Evolutionary conservation across 2,329 filamentous ascomycete genomes (phyloP).

Genomic region (Diaporthe aspalathi): DNA sequence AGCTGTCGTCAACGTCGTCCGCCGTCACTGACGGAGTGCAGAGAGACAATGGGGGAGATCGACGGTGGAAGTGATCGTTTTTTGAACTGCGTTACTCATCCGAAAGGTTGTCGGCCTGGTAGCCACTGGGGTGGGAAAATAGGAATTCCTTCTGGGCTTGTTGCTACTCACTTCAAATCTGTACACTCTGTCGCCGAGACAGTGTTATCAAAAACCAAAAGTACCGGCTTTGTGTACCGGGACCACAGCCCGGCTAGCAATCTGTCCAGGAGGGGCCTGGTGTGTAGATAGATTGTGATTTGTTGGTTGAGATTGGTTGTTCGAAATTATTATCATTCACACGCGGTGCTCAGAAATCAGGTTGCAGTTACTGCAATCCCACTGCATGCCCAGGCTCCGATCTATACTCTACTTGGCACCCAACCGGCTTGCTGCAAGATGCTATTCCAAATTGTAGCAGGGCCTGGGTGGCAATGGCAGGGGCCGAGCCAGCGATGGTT

Average conservation of each 20-base stretch:
- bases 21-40: background rate
- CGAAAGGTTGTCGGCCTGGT: background rate
- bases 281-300: too few relatives aligned
- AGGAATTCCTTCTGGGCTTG: background rate
- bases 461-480: background rate
- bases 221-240: background rate
- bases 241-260: too few relatives aligned
- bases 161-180: constrained; percentile 15
- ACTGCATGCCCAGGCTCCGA: background rate
- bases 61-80: constrained; percentile 8
- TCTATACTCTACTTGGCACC: background rate
- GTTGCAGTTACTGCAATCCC: background rate
- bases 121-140: background rate
- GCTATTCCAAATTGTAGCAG: background rate
- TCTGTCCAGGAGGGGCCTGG: background rate
- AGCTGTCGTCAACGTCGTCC: constrained; percentile 10
- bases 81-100: constrained; percentile 23
- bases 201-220: too few relatives aligned
- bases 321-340: background rate
- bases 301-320: background rate
- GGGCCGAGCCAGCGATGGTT: background rate
- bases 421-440: background rate
- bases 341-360: background rate
- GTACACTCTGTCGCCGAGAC: background rate
- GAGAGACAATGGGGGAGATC: constrained; percentile 6